These are phyloP conservation scores for Epichloe uncinata DNA, from an alignment of 2,329 filamentous ascomycete species.

Conservation along the genomic window DNA sequence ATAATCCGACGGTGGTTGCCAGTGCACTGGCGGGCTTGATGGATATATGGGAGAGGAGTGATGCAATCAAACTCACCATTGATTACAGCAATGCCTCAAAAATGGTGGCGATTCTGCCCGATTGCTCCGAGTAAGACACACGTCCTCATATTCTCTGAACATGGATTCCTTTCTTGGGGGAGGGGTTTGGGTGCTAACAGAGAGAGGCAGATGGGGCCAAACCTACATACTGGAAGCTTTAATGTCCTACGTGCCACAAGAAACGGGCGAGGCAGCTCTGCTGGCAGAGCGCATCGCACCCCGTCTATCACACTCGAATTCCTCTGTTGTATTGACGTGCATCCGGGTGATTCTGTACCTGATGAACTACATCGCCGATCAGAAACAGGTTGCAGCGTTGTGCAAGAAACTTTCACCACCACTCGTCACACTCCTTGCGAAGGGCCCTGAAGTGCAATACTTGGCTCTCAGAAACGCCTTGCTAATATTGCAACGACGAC, in stretches of 20 bases:
- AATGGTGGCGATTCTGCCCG: constrained; percentile 89
- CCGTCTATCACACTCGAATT: constrained; percentile 94
- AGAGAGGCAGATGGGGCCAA: constrained; percentile 76
- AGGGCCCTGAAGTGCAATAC: constrained; percentile 97
- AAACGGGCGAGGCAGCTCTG: constrained; percentile 73
- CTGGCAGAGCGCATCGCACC: constrained; percentile 89
- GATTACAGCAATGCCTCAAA: constrained; percentile 97
- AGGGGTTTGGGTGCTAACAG: neutral
- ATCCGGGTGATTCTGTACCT: constrained; percentile 94
- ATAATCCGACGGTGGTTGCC: constrained; percentile 94
- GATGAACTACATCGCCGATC: constrained; percentile 95
- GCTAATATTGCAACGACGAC: constrained; percentile 81
- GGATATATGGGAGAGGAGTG: constrained; percentile 97
- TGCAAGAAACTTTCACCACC: constrained; percentile 92
- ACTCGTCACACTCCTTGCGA: constrained; percentile 84
- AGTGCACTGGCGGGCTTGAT: constrained; percentile 83
- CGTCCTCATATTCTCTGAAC: neutral
- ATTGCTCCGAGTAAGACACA: constrained; percentile 78
- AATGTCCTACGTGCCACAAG: constrained; percentile 95
- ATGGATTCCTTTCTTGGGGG: neutral
- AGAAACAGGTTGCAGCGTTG: constrained; percentile 73
- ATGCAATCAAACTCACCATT: constrained; percentile 94
- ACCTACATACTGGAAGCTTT: constrained; percentile 96
- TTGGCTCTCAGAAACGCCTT: constrained; percentile 86
- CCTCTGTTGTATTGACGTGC: constrained; percentile 87